Percentiles rank a stretch among this genome's conserved stretches.
Evolutionary conservation across 1,284 basidiomycete genomes (phyloP).

Genomic region (Melampsora abietis-canadensis): DNA sequence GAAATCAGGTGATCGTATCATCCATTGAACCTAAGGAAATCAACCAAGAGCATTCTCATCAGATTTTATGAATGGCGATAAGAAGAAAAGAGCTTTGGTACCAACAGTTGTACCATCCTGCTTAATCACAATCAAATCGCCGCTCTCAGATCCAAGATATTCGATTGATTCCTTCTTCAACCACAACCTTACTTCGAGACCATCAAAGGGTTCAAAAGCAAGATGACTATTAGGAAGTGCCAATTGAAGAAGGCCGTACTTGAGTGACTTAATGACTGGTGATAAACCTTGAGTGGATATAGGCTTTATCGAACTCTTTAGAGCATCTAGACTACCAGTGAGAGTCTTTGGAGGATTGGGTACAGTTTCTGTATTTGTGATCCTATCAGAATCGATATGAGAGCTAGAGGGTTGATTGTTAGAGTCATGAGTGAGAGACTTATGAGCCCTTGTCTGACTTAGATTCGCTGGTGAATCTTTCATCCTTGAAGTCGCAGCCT

Average conservation of each 20-base stretch:
- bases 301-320: not conserved
- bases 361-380: too few relatives aligned
- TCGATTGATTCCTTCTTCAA: not conserved
- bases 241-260: not conserved
- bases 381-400: too few relatives aligned
- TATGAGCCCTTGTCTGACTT: too few relatives aligned
- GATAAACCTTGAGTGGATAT: not conserved
- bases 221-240: not conserved
- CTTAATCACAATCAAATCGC: not conserved
- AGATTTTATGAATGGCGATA: too few relatives aligned
- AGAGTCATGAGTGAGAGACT: too few relatives aligned
- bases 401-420: too few relatives aligned
- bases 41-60: not conserved
- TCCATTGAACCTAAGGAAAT: not conserved
- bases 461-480: too few relatives aligned
- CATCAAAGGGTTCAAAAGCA: not conserved
- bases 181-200: slow-evolving; percentile 3
- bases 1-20: not conserved
- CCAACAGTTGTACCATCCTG: not conserved
- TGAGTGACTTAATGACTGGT: not conserved
- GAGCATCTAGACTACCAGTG: not conserved
- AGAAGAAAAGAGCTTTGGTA: not conserved
- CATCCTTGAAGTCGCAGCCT: too few relatives aligned
- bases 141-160: slow-evolving; percentile 2
- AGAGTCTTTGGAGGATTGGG: too few relatives aligned